A percentile compares a stretch with the other conserved stretches of the same genome.
Evolutionary conservation across 2,329 filamentous ascomycete species (phyloP).

Genomic region (Didymella pinodella): DNA sequence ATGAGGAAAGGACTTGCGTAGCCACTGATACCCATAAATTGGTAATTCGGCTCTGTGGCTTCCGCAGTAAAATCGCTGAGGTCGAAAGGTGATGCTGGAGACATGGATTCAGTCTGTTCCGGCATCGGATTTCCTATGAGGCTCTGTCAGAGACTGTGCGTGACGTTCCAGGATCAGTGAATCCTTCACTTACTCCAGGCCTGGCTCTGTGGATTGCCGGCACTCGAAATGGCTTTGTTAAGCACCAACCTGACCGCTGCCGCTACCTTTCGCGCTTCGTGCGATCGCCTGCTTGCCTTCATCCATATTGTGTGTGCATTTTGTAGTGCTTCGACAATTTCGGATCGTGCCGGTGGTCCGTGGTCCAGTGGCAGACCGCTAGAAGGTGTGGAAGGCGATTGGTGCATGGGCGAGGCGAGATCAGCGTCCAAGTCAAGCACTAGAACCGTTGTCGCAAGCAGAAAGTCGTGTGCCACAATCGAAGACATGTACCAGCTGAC

Average conservation of each 20-base stretch:
- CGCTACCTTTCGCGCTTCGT: conserved; percentile 42
- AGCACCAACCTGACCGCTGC: conserved; percentile 42
- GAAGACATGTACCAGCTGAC: conserved; percentile 57
- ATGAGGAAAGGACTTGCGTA: conserved; percentile 28
- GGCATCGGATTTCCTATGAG: conserved; percentile 5
- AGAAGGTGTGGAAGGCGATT: background rate
- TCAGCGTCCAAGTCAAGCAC: conserved; percentile 54
- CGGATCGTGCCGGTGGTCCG: conserved; percentile 33
- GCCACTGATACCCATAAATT: conserved; percentile 15
- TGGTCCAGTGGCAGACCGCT: conserved; percentile 30
- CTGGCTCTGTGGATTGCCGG: background rate
- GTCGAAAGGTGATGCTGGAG: conserved; percentile 29
- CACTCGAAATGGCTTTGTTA: conserved; percentile 27
- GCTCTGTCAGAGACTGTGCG: background rate
- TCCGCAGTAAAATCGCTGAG: conserved; percentile 22
- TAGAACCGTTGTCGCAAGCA: conserved; percentile 59
- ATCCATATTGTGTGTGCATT: conserved; percentile 38
- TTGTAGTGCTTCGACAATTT: conserved; percentile 36
- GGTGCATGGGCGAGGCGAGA: conserved; percentile 26
- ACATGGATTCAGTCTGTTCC: conserved; percentile 12
- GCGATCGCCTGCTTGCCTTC: conserved; percentile 36
- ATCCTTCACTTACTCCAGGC: conserved; percentile 19
- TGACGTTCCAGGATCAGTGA: background rate
- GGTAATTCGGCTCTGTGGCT: conserved; percentile 5
- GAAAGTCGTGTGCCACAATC: conserved; percentile 56